Percentiles rank a stretch among this genome's conserved stretches.
These are phyloP conservation scores for Paracorniculantispora psalliotae DNA, from an alignment of 2,329 filamentous ascomycete species.

Conservation along the genomic window DNA sequence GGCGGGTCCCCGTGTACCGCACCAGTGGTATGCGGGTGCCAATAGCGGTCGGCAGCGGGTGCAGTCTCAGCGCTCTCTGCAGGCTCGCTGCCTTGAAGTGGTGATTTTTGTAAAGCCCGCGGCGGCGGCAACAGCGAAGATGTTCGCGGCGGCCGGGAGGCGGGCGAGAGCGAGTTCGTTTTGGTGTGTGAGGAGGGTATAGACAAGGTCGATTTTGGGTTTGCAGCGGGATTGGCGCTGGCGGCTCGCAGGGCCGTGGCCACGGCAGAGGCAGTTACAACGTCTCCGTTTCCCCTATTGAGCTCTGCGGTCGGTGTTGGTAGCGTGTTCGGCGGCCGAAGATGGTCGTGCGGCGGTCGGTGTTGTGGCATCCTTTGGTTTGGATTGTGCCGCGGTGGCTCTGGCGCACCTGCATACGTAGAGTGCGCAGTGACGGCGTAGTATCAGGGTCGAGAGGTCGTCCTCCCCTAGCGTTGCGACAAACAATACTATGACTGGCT, in stretches of 20 bases:
- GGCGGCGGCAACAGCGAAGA: conserved; percentile 40
- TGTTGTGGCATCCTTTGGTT: conserved; percentile 7
- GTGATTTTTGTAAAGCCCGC: background rate
- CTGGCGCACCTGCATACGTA: background rate
- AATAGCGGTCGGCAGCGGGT: background rate
- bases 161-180: conserved; percentile 25
- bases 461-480: background rate
- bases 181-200: conserved; percentile 21
- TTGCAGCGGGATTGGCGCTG: background rate
- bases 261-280: background rate
- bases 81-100: background rate
- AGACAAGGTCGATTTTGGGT: background rate
- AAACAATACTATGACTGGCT: background rate
- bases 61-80: background rate
- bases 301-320: background rate
- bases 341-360: background rate
- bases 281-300: background rate
- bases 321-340: background rate
- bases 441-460: background rate
- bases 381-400: background rate
- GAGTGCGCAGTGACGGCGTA: background rate
- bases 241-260: background rate
- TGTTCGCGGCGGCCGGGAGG: conserved; percentile 34
- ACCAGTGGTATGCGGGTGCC: background rate
- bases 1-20: background rate